Evolutionary conservation across 2,329 filamentous ascomycete genomes (phyloP), one percentile per base, ranked within the genome.

Genomic region (Didymella lethalis): DNA sequence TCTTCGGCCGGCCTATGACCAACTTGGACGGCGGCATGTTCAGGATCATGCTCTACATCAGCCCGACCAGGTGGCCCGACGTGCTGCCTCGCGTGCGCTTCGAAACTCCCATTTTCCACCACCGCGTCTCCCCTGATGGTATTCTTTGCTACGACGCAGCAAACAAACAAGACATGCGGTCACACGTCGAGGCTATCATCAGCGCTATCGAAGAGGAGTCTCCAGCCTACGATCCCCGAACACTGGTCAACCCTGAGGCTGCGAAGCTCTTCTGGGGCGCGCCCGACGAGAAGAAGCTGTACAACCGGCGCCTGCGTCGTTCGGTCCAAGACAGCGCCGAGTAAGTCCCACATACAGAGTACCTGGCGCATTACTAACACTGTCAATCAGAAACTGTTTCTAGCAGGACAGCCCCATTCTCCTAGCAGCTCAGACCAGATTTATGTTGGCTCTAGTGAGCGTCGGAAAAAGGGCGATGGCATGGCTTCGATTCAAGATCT

Each of bases 1-100:
- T 97, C 74, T 96, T 97, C 73, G 95, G 95, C 26, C 86, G 89
- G 54, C 92, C 93, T 0, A 96, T 95, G 90, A 96, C 93, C 6
- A 93, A 96, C 66, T 85, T 98, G 2, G 94, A 98, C 68, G 94
- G 93, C 16, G 73, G 94, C 2, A 85, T 98, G 61, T 94, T 98
- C 80, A 87, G 86, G 61, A 89, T 97, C 75, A 89, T 84, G 68
- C 83, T 98, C 54, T 83, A 83, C 69, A 89, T 98, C 69, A 96
- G 92, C 68, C 89, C 92, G 6, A 56, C 46, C 6, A 86, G 87
- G 6, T 98, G 97, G 71, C 95, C 95, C 0, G 87, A 91, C 40
- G 91, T 96, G 67, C 92, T 97, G 69, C 95, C 94, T 25, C 88
- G 94, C 32, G 90, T 93, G 54, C 88, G 84, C 62, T 88, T 97